Percentiles rank a stretch among this genome's conserved stretches.
Evolutionary conservation across 2,329 filamentous ascomycete genomes (phyloP).

Genomic region (Xylariaceae sp.): DNA sequence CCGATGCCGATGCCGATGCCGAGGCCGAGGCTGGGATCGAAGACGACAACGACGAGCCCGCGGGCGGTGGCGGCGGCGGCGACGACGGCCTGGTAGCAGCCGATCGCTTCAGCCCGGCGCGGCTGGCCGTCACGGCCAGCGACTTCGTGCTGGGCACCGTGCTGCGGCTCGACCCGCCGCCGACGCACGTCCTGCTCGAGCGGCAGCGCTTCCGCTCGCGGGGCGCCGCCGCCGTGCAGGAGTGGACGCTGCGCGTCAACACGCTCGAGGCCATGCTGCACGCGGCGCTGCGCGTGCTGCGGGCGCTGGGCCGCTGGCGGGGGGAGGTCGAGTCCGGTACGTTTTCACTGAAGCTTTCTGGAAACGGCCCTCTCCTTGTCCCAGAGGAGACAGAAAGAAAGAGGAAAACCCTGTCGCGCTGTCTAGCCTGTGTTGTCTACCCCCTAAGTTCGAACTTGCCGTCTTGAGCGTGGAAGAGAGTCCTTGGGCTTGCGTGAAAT

Average conservation of each 20-base stretch:
- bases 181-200: slow-evolving; percentile 64
- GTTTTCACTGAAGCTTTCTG: too few species aligned
- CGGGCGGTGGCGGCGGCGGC: not conserved
- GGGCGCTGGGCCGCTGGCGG: slow-evolving; percentile 32
- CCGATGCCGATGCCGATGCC: not conserved
- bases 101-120: slow-evolving; percentile 26
- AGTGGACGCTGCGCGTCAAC: slow-evolving; percentile 80
- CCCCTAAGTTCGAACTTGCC: too few species aligned
- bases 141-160: slow-evolving; percentile 28
- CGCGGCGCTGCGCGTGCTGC: slow-evolving; percentile 55
- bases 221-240: slow-evolving; percentile 58
- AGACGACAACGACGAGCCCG: slow-evolving; percentile 1
- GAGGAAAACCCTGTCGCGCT: slow-evolving; percentile 45
- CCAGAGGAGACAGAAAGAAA: too few species aligned
- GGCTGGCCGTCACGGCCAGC: slow-evolving; percentile 27
- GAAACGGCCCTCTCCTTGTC: too few species aligned
- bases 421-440: too few species aligned
- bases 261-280: slow-evolving; percentile 77
- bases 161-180: slow-evolving; percentile 48
- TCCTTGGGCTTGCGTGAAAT: too few species aligned
- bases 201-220: slow-evolving; percentile 54
- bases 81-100: slow-evolving; percentile 2
- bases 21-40: not conserved
- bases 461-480: too few species aligned
- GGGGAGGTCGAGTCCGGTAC: slow-evolving; percentile 39